Percentiles rank a stretch among this genome's conserved stretches.
phyloP scores from a whole-genome alignment of 2,329 filamentous ascomycete species.

The Phyllosticta ampelicida region DNA sequence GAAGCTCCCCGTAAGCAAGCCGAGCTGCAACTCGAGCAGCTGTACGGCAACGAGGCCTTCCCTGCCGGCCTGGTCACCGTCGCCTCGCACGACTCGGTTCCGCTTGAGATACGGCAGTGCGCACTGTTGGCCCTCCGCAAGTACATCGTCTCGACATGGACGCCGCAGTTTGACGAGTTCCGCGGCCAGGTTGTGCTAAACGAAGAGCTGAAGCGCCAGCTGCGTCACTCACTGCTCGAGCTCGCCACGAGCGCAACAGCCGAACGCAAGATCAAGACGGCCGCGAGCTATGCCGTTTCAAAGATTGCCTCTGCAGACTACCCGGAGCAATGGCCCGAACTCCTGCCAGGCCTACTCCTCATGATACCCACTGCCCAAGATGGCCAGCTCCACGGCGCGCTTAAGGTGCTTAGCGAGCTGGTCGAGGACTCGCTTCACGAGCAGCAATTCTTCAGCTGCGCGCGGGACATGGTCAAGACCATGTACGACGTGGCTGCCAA shows the following conservation, averaged over 20 bases:
- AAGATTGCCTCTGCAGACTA: slow-evolving; percentile 93
- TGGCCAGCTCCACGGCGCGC: slow-evolving; percentile 72
- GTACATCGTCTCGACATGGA: slow-evolving; percentile 81
- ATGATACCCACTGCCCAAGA: slow-evolving; percentile 68
- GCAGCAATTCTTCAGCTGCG: slow-evolving; percentile 87
- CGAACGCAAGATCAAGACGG: slow-evolving; percentile 77
- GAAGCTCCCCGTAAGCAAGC: slow-evolving; percentile 74
- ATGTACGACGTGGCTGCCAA: slow-evolving; percentile 75
- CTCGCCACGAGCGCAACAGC: slow-evolving; percentile 62
- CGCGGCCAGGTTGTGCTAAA: slow-evolving; percentile 56
- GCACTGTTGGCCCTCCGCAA: slow-evolving; percentile 70
- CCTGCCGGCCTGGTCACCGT: slow-evolving; percentile 72
- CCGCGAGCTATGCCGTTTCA: slow-evolving; percentile 81
- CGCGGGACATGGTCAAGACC: slow-evolving; percentile 71
- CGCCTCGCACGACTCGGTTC: slow-evolving; percentile 62
- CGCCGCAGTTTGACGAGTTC: slow-evolving; percentile 60
- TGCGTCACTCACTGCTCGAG: slow-evolving; percentile 65
- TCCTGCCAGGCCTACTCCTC: slow-evolving; percentile 69
- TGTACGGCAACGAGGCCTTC: slow-evolving; percentile 59
- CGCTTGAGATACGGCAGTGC: slow-evolving; percentile 68
- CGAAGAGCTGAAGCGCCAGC: slow-evolving; percentile 60
- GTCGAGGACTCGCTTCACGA: slow-evolving; percentile 91
- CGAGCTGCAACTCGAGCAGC: slow-evolving; percentile 67
- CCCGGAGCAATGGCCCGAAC: slow-evolving; percentile 85
- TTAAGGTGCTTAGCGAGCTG: slow-evolving; percentile 79